Percentiles rank a stretch among this genome's conserved stretches.
phyloP scores from a whole-genome alignment of 2,329 filamentous ascomycete species.

The Ophiostoma sp. region DNA sequence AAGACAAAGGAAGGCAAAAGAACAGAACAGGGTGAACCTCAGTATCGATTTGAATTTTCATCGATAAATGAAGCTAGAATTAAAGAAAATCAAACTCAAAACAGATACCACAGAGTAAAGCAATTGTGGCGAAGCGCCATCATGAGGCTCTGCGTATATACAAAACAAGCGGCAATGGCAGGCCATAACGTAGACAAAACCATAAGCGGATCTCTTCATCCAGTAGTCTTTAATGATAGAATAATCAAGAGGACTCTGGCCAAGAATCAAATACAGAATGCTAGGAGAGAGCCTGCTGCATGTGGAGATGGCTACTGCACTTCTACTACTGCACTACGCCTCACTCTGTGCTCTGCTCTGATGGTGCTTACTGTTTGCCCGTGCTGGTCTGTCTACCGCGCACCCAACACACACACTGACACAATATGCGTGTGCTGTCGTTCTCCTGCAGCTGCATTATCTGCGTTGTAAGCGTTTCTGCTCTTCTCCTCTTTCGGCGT shows the following conservation, averaged over 20 bases:
- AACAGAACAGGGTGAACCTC: not conserved
- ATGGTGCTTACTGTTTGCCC: too few species aligned
- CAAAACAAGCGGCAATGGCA: not conserved
- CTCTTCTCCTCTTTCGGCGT: constrained; percentile 4
- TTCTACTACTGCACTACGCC: not conserved
- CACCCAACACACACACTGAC: too few species aligned
- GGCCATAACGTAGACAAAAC: not conserved
- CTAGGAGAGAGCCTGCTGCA: not conserved
- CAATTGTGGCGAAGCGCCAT: not conserved
- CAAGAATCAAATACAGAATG: too few species aligned
- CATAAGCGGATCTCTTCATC: too few species aligned
- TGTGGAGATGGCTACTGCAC: not conserved
- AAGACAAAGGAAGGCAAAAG: not conserved
- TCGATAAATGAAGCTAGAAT: too few species aligned
- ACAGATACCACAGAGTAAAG: not conserved
- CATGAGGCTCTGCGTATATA: not conserved
- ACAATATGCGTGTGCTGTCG: not conserved
- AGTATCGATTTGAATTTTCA: too few species aligned
- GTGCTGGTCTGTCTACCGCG: too few species aligned
- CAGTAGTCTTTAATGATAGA: too few species aligned
- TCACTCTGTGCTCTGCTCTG: not conserved
- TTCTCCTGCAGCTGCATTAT: not conserved
- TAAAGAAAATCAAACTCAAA: not conserved
- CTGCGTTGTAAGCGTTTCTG: not conserved
- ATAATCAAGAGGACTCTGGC: too few species aligned